Evolutionary conservation across 139 green algal genomes (phyloP), one percentile per base, ranked within the genome.

Genomic region (Chlorella sp.): DNA sequence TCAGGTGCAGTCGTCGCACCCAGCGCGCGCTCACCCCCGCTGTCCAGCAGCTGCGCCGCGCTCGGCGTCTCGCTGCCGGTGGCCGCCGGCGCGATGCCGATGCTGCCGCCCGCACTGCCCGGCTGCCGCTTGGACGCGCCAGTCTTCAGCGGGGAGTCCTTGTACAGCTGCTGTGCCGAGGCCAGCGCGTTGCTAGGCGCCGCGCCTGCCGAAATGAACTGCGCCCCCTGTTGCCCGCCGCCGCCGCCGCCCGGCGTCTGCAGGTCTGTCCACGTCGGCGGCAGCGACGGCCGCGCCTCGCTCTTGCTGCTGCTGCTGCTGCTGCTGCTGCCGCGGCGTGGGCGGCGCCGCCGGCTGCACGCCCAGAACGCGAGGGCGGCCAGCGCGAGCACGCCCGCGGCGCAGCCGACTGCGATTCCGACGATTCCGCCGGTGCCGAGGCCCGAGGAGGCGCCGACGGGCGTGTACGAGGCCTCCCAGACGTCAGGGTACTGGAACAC

Each of bases 381-480:
- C 8, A 75, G 14, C 0, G 74, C 36, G 27, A 79, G 29, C 36
- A 83, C n/a, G 33, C 46, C 77, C 29, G 51, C 60, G 19, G 19
- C 70, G 31, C 77, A 70, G 48, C 77, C 77, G 14, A 36, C 46
- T 12, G 77, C 77, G 33, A 83, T 83, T 0, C 60, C 77, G 21
- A 75, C 48, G 41, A 83, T 83, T 6, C 42, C 69, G 27, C 77
- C 77, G 29, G 46, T 83, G 31, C 48, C 27, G 19, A 77, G 43
- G 7, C 51, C 65, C 14, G 45, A 67, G 45, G 21, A 41, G 42
- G 45, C 40, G 17, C 19, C 46, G 14, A n/a, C n/a, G n/a, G n/a
- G n/a, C n/a, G n/a, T n/a, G n/a, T n/a, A n/a, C n/a, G n/a, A n/a
- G n/a, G n/a, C n/a, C n/a, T n/a, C n/a, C n/a, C n/a, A n/a, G n/a